Conservation (phyloP, 306 rosid genomes). For the Hylodesmum podocarpum region DNA sequence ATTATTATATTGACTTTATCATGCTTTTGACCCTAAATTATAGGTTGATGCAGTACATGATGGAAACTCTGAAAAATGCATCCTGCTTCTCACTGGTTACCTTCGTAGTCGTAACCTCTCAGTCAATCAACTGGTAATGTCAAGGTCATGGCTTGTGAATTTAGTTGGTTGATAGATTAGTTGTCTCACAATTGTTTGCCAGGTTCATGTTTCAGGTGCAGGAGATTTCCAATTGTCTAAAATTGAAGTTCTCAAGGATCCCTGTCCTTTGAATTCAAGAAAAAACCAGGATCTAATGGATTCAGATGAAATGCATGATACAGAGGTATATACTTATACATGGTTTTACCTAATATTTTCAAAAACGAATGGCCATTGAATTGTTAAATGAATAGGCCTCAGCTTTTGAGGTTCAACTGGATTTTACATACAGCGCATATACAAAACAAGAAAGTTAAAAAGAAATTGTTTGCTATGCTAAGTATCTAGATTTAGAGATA, state of each 20-base stretch:
- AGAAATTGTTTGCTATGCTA: not conserved
- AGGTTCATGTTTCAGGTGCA: slow-evolving; percentile 97
- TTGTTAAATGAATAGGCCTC: not conserved
- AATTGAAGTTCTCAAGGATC: slow-evolving; percentile 84
- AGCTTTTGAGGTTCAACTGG: not conserved
- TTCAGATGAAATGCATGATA: slow-evolving; percentile 50
- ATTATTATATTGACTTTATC: not conserved
- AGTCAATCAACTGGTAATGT: slow-evolving; percentile 85
- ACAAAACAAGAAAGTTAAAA: not conserved
- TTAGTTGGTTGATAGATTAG: slow-evolving; percentile 13
- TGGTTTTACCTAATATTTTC: not conserved
- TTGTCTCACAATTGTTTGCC: slow-evolving; percentile 38
- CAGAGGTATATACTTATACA: slow-evolving; percentile 50
- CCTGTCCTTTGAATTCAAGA: slow-evolving; percentile 68
- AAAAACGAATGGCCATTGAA: not conserved
- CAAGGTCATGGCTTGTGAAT: slow-evolving; percentile 27
- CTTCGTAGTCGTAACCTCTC: slow-evolving; percentile 67
- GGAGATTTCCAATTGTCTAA: slow-evolving; percentile 85
- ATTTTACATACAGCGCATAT: not conserved
- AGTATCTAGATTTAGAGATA: not conserved
- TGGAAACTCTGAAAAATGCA: slow-evolving; percentile 53
- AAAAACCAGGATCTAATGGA: slow-evolving; percentile 75
- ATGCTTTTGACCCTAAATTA: slow-evolving; percentile 2
- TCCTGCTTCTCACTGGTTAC: slow-evolving; percentile 80
- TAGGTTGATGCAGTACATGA: slow-evolving; percentile 65